Evolutionary conservation across 1,139 yeast species (phyloP).

Genomic region (Geotrichum phurueaensis): DNA sequence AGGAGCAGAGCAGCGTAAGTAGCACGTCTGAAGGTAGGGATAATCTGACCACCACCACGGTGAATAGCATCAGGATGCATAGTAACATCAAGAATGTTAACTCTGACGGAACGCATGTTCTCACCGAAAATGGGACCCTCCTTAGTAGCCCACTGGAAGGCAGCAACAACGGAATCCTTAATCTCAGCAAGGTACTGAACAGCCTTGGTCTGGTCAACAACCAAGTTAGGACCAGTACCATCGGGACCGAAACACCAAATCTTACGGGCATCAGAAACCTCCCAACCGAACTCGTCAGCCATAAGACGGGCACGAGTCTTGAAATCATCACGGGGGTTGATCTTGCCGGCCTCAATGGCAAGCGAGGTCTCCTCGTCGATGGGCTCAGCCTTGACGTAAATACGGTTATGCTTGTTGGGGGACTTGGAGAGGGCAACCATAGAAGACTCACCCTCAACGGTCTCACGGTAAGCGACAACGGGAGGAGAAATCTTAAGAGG

Average conservation of each 20-base stretch:
- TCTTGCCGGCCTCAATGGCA: slow-evolving; percentile 90
- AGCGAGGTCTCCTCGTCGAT: slow-evolving; percentile 84
- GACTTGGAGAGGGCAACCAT: slow-evolving; percentile 97
- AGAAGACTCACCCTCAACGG: slow-evolving; percentile 88
- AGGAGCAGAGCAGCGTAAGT: slow-evolving; percentile 96
- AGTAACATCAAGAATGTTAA: slow-evolving; percentile 98
- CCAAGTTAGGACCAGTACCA: slow-evolving; percentile 97
- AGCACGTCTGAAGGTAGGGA: slow-evolving; percentile 99
- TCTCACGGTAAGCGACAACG: slow-evolving; percentile 98
- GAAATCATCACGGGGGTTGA: slow-evolving; percentile 96
- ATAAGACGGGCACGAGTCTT: slow-evolving; percentile 98
- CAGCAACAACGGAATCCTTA: slow-evolving; percentile 99
- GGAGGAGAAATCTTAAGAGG: slow-evolving; percentile 98
- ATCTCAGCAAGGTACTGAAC: slow-evolving; percentile 98
- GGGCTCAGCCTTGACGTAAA: slow-evolving; percentile 96
- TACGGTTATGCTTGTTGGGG: slow-evolving; percentile 99
- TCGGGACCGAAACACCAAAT: slow-evolving; percentile 99
- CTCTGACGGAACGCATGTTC: slow-evolving; percentile 90
- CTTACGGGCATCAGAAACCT: slow-evolving; percentile 99
- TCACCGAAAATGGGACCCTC: slow-evolving; percentile 99
- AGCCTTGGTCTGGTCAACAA: slow-evolving; percentile 99
- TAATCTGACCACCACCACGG: slow-evolving; percentile 99
- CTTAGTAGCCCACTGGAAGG: slow-evolving; percentile 99
- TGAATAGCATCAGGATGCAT: slow-evolving; percentile 99
- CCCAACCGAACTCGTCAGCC: slow-evolving; percentile 99